A percentile compares a stretch with the other conserved stretches of the same genome.
phyloP scores from a whole-genome alignment of 768 basidiomycete genomes.

The Mycena alexandri region DNA sequence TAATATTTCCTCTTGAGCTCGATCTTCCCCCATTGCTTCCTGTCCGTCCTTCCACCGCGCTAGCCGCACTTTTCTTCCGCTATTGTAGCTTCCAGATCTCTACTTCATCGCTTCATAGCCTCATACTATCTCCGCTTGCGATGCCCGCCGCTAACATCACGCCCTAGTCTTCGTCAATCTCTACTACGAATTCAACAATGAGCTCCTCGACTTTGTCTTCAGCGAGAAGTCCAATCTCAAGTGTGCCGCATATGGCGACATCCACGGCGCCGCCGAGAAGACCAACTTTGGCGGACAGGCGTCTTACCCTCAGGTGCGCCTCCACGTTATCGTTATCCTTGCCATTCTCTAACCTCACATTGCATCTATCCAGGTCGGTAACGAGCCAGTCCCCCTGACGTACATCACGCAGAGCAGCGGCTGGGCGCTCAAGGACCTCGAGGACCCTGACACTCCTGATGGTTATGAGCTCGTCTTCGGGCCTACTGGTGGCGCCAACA shows the following conservation, averaged over 20 bases:
- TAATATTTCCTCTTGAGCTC: constrained; percentile 13
- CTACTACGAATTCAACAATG: constrained; percentile 63
- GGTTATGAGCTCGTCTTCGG: constrained; percentile 63
- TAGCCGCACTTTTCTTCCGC: constrained; percentile 1
- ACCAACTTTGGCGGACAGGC: constrained; percentile 60
- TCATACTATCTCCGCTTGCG: neutral
- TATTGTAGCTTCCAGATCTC: neutral
- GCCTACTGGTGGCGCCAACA: constrained; percentile 60
- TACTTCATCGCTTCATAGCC: too few relatives aligned
- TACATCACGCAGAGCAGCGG: constrained; percentile 61
- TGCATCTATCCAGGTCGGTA: constrained; percentile 35
- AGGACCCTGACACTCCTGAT: constrained; percentile 54
- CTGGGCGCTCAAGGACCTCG: constrained; percentile 52
- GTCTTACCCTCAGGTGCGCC: constrained; percentile 43
- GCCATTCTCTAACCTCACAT: neutral
- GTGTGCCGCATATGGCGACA: constrained; percentile 60
- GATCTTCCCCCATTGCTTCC: too few relatives aligned
- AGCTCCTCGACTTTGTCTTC: constrained; percentile 54
- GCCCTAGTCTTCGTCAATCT: constrained; percentile 61
- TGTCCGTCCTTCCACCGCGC: constrained; percentile 4
- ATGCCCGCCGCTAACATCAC: neutral
- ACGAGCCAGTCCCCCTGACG: constrained; percentile 42
- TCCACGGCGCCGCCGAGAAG: constrained; percentile 59
- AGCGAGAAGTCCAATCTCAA: constrained; percentile 59
- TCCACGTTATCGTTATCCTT: neutral